These are phyloP conservation scores for Saccharomyces jurei DNA, from an alignment of 805 yeast species.

Conservation along the genomic window DNA sequence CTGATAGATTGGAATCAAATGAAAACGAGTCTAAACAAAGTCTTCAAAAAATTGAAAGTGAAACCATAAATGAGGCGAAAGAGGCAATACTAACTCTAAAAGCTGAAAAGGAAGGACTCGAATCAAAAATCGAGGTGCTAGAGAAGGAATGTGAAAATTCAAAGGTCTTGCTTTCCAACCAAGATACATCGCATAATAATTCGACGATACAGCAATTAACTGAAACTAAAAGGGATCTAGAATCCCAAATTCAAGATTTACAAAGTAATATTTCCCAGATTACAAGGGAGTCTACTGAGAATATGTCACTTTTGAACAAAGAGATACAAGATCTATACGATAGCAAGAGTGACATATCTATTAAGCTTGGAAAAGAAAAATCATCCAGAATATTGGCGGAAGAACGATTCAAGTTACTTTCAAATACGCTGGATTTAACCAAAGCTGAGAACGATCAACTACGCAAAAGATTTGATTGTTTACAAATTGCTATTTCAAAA, in stretches of 20 bases:
- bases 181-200: neutral
- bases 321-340: constrained; percentile 35
- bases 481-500: constrained; percentile 37
- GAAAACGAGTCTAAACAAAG: constrained; percentile 32
- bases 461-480: constrained; percentile 30
- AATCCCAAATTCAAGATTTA: constrained; percentile 20
- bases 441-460: constrained; percentile 41
- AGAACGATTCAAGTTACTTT: constrained; percentile 40
- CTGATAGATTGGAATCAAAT: constrained; percentile 55
- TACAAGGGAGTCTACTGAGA: constrained; percentile 33
- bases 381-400: constrained; percentile 47
- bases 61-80: constrained; percentile 54
- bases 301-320: constrained; percentile 41
- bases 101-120: constrained; percentile 46
- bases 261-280: constrained; percentile 18
- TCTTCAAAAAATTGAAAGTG: constrained; percentile 30
- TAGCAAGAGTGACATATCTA: constrained; percentile 40
- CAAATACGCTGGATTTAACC: constrained; percentile 34
- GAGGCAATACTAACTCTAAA: constrained; percentile 59
- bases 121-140: constrained; percentile 44
- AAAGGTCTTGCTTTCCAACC: constrained; percentile 21
- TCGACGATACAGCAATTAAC: neutral
- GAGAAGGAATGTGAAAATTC: constrained; percentile 65
- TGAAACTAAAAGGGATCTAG: constrained; percentile 9
- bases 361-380: constrained; percentile 45